phyloP scores from a whole-genome alignment of 2,329 filamentous ascomycete species.

The Magnaporthiopsis poae region DNA sequence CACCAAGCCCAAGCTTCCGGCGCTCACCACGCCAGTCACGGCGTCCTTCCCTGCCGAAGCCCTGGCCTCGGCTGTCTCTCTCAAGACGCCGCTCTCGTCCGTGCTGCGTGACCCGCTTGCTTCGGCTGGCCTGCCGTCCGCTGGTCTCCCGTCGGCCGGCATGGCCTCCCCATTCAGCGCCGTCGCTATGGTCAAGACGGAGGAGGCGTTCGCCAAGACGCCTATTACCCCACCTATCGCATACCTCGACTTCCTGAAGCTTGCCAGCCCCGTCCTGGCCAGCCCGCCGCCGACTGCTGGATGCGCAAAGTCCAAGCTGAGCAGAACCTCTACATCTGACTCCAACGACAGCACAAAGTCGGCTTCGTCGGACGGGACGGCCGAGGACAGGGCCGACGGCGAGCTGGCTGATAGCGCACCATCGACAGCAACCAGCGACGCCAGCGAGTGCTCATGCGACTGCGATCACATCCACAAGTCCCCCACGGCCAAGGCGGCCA shows the following conservation, averaged over 20 bases:
- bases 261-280: conserved; percentile 28
- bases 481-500: conserved; percentile 26
- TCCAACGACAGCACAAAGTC: conserved; percentile 26
- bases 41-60: conserved; percentile 44
- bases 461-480: conserved; percentile 43
- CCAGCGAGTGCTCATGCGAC: conserved; percentile 47
- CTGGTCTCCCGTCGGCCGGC: conserved; percentile 28
- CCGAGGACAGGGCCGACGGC: conserved; percentile 18
- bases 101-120: conserved; percentile 26
- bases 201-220: conserved; percentile 59
- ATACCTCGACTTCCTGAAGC: conserved; percentile 87
- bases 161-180: conserved; percentile 32
- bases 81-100: conserved; percentile 59
- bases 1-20: conserved; percentile 41
- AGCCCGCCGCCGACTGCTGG: conserved; percentile 18
- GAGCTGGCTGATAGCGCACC: conserved; percentile 31
- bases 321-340: conserved; percentile 16
- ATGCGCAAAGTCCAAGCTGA: conserved; percentile 17
- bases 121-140: conserved; percentile 34
- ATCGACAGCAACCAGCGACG: conserved; percentile 46
- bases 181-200: conserved; percentile 52
- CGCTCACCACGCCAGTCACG: conserved; percentile 52
- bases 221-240: conserved; percentile 84
- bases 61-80: conserved; percentile 30
- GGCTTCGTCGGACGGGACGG: conserved; percentile 27